A percentile compares a stretch with the other conserved stretches of the same genome.
Conservation (phyloP, 164 flowering plant species). For the Aristolochia contorta region DNA sequence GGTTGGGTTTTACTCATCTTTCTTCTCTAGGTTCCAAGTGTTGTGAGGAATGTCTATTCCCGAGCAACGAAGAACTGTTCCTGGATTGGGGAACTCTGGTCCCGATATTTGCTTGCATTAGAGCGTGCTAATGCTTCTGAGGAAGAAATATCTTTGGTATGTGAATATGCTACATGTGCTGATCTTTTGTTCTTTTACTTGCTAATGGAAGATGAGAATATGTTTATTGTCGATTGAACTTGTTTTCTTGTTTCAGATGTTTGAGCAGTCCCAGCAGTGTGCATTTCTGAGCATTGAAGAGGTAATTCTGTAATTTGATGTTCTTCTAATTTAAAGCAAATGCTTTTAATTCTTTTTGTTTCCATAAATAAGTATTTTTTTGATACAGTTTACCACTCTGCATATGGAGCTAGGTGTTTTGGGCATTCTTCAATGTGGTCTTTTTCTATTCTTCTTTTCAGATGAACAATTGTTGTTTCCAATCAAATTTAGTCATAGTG, state of each 20-base stretch:
- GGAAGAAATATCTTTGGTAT: conserved; percentile 60
- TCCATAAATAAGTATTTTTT: too few relatives aligned
- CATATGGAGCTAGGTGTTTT: too few relatives aligned
- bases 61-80: conserved; percentile 85
- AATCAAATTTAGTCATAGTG: too few relatives aligned
- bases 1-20: conserved; percentile 1
- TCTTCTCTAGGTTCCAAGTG: conserved; percentile 46
- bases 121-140: conserved; percentile 66
- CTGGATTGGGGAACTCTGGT: conserved; percentile 92
- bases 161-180: conserved; percentile 10
- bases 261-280: conserved; percentile 66
- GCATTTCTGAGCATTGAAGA: conserved; percentile 61
- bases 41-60: conserved; percentile 40
- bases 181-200: background rate
- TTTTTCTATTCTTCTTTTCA: too few relatives aligned
- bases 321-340: too few relatives aligned
- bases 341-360: too few relatives aligned
- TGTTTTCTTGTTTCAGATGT: conserved; percentile 48
- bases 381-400: too few relatives aligned
- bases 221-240: too few relatives aligned
- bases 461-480: too few relatives aligned
- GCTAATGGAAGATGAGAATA: too few relatives aligned
- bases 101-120: conserved; percentile 58
- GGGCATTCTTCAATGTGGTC: too few relatives aligned
- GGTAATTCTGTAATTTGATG: conserved; percentile 26